Base-by-base conservation (phyloP, 2,329 filamentous ascomycete species). In the Aureobasidium sp. region DNA sequence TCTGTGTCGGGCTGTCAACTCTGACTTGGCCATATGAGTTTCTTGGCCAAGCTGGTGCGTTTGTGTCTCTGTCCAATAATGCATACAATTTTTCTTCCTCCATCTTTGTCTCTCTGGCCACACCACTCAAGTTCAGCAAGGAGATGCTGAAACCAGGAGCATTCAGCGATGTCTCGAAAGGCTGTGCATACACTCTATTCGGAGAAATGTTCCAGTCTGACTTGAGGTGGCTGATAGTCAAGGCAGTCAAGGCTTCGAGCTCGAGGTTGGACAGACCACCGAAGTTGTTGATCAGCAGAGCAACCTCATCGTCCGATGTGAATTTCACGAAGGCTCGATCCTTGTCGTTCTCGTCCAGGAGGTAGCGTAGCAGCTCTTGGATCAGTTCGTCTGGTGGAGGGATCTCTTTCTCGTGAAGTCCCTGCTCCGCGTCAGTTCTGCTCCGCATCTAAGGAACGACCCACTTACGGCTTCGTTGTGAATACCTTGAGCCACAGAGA, bases 91-190 rank as follows among this genome's bases (percentile, higher is more conserved):
- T 78, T 15, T 66, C 64, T 17, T 72, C 69, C 0, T 71, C 67
- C n/a, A 75, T 68, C 5, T 70, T 68, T 65, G 78, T 77, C 12
- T 75, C 69, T 32, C 71, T 70, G 6, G 77, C 75, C 66, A 80
- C 77, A 39, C 76, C 72, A 2, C 76, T 76, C 52, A 84, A 71
- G 65, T 83, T 83, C 36, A 80, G 79, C 0, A 84, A 70, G 0
- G 81, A 82, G 36, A 84, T 79, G 8, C 78, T 82, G 74, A 82
- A 84, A 5, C 81, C 82, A 7, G 81, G 81, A 1, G 77, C 81
- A 65, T 84, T 83, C 9, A 84, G 71, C 0, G 79, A 82, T 0
- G 80, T 82, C 63, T 83, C 80, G 50, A 83, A 79, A 2, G 76
- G 71, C 7, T 77, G 77, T 1, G 76, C 75, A 64, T 80, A 79